Conservation (phyloP, 495 filamentous ascomycete genomes). For the Hypoxylon cercidicola region DNA sequence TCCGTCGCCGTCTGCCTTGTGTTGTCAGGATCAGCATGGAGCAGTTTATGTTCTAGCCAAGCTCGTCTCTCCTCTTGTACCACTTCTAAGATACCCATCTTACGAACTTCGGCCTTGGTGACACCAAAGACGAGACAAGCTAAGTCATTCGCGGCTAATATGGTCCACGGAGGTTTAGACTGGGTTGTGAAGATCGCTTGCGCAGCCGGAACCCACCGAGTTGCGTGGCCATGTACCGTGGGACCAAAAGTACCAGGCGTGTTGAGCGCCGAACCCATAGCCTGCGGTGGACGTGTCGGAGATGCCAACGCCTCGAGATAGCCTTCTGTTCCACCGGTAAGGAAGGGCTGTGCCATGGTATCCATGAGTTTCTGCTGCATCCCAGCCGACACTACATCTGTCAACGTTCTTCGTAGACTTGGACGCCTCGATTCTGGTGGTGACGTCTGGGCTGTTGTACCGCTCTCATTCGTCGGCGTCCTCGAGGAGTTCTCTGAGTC, state of each 20-base stretch:
- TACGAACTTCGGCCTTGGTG: slow-evolving; percentile 90
- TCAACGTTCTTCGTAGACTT: slow-evolving; percentile 86
- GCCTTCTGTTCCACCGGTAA: slow-evolving; percentile 59
- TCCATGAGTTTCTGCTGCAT: slow-evolving; percentile 89
- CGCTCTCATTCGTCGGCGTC: slow-evolving; percentile 65
- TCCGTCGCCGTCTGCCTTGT: slow-evolving; percentile 57
- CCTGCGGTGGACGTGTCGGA: slow-evolving; percentile 52
- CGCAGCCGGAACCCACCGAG: slow-evolving; percentile 87
- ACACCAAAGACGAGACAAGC: slow-evolving; percentile 97
- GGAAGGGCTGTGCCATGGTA: slow-evolving; percentile 84
- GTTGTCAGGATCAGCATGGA: slow-evolving; percentile 60
- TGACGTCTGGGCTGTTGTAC: slow-evolving; percentile 62
- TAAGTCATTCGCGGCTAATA: slow-evolving; percentile 95
- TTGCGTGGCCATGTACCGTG: slow-evolving; percentile 82
- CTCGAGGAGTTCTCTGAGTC: slow-evolving; percentile 66
- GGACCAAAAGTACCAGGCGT: slow-evolving; percentile 48
- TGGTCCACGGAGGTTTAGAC: slow-evolving; percentile 88
- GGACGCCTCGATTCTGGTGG: slow-evolving; percentile 69
- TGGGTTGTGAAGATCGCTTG: slow-evolving; percentile 98
- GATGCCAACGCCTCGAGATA: slow-evolving; percentile 56
- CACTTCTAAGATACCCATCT: slow-evolving; percentile 94
- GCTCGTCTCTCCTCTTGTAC: slow-evolving; percentile 85
- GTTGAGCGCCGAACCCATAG: slow-evolving; percentile 47
- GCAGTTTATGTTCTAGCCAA: slow-evolving; percentile 91
- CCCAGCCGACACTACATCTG: slow-evolving; percentile 75